phyloP scores from a whole-genome alignment of 2,329 filamentous ascomycete species.

The Monilinia fructigena region DNA sequence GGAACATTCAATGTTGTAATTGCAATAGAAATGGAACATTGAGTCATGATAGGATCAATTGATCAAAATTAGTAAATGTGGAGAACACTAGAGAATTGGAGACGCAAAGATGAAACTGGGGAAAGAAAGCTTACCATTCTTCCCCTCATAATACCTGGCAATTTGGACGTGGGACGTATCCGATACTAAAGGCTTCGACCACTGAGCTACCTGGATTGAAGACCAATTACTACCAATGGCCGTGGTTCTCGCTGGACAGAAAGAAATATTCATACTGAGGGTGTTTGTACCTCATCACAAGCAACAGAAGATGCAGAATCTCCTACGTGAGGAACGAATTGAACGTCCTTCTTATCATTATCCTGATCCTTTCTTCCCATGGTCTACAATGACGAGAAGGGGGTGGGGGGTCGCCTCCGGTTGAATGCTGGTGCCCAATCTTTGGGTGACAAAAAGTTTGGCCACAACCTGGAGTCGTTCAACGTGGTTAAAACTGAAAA shows the following conservation, averaged over 20 bases:
- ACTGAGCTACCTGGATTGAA: conserved; percentile 22
- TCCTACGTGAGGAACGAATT: conserved; percentile 27
- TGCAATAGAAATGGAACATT: background rate
- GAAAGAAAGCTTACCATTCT: conserved; percentile 19
- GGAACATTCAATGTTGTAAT: conserved; percentile 7
- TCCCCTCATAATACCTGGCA: conserved; percentile 20
- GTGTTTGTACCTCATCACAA: conserved; percentile 30
- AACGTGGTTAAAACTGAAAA: conserved; percentile 11
- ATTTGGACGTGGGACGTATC: conserved; percentile 28
- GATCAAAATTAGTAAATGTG: conserved; percentile 8
- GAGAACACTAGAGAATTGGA: background rate
- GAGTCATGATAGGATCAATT: background rate
- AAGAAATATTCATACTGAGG: conserved; percentile 38
- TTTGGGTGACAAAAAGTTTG: conserved; percentile 18
- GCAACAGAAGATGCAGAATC: conserved; percentile 26
- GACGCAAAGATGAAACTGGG: conserved; percentile 7
- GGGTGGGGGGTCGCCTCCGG: conserved; percentile 28
- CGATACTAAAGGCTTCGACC: conserved; percentile 23
- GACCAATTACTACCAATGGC: conserved; percentile 30
- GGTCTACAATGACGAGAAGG: conserved; percentile 23
- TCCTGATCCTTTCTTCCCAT: conserved; percentile 13
- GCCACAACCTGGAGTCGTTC: conserved; percentile 15
- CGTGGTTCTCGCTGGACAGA: conserved; percentile 36
- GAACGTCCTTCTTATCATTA: conserved; percentile 35
- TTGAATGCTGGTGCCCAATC: conserved; percentile 37